These are phyloP conservation scores for Diaporthe australafricana DNA, from an alignment of 2,329 filamentous ascomycete genomes.

Conservation along the genomic window DNA sequence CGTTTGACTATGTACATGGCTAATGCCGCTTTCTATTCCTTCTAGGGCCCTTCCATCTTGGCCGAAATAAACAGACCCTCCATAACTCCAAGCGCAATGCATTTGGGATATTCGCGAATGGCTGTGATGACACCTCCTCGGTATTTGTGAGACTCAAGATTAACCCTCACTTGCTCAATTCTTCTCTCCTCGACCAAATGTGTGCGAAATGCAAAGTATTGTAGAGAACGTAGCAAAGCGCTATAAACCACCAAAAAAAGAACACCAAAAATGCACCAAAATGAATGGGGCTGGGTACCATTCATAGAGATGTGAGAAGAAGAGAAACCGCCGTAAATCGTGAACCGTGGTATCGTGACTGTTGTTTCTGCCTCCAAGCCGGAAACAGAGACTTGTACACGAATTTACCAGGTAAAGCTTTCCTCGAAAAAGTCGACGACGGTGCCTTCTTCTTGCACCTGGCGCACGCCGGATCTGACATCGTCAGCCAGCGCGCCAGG, in stretches of 20 bases:
- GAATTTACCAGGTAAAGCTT: slow-evolving; percentile 73
- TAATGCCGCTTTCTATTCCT: slow-evolving; percentile 1
- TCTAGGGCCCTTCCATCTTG: slow-evolving; percentile 19
- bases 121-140: slow-evolving; percentile 9
- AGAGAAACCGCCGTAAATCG: slow-evolving; percentile 31
- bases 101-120: slow-evolving; percentile 29
- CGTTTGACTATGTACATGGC: slow-evolving; percentile 27
- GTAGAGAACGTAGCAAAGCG: slow-evolving; percentile 27
- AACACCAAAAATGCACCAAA: slow-evolving; percentile 30
- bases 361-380: slow-evolving; percentile 4
- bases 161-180: background rate
- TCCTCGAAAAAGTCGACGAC: slow-evolving; percentile 83
- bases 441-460: slow-evolving; percentile 68
- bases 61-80: slow-evolving; percentile 15
- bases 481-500: slow-evolving; percentile 81
- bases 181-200: background rate
- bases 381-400: background rate
- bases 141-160: slow-evolving; percentile 14
- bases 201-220: slow-evolving; percentile 30
- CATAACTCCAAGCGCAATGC: slow-evolving; percentile 32
- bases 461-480: slow-evolving; percentile 75
- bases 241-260: slow-evolving; percentile 16
- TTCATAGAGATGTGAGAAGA: background rate
- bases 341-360: slow-evolving; percentile 34
- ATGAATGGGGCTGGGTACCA: slow-evolving; percentile 20